Evolutionary conservation across 75 land plant species (phyloP).

Genomic region (Cupressus sempervirens): DNA sequence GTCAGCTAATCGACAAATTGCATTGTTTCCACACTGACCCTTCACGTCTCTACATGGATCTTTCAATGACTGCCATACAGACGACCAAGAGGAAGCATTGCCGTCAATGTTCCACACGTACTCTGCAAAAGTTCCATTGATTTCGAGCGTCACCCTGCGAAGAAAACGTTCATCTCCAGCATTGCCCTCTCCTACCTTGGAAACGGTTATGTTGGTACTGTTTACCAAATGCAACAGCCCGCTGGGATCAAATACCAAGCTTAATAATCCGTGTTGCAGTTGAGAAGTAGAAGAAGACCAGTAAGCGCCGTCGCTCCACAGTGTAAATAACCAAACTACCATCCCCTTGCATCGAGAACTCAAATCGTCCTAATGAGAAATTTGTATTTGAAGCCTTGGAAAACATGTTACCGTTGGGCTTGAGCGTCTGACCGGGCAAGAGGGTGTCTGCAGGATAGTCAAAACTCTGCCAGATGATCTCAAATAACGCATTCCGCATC

Average conservation of each 20-base stretch:
- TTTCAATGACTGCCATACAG: neutral
- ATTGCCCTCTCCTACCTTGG: neutral
- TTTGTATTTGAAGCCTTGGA: neutral
- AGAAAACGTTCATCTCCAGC: neutral
- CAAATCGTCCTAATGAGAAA: neutral
- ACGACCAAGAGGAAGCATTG: neutral
- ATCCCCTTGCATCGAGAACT: neutral
- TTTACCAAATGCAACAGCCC: neutral
- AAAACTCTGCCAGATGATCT: no score
- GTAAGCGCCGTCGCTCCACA: neutral
- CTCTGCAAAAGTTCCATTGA: constrained; percentile 28
- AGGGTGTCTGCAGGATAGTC: constrained; percentile 27
- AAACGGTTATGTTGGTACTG: neutral
- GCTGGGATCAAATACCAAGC: neutral
- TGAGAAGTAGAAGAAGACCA: neutral
- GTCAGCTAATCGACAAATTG: neutral
- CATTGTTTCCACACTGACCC: neutral
- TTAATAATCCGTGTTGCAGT: no score
- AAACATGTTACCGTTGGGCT: neutral
- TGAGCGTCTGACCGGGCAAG: constrained; percentile 18
- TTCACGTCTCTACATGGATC: neutral
- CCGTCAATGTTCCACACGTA: neutral
- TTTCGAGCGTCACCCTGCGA: constrained; percentile 20
- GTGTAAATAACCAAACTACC: neutral
- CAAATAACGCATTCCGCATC: no score